These are phyloP conservation scores for Salvia splendens DNA, from an alignment of 257 asterid species.

Conservation along the genomic window DNA sequence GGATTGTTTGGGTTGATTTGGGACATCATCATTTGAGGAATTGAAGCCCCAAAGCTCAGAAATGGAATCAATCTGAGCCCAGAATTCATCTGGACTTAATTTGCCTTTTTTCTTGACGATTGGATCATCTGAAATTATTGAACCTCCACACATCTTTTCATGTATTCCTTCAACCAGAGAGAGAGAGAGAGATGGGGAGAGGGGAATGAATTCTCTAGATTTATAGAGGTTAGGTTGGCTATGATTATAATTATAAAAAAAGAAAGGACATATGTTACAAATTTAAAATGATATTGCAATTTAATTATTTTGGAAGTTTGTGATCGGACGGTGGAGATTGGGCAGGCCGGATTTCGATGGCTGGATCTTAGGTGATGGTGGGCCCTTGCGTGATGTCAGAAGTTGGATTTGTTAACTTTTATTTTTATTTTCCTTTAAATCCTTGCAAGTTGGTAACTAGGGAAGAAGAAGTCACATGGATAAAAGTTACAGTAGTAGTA, in stretches of 20 bases:
- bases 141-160: conserved; percentile 78
- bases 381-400: conserved; percentile 21
- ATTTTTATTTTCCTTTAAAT: too few species aligned
- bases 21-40: conserved; percentile 31
- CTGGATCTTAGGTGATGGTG: conserved; percentile 20
- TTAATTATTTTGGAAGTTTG: conserved; percentile 18
- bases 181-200: conserved; percentile 3
- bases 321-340: conserved; percentile 41
- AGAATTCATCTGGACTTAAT: conserved; percentile 49
- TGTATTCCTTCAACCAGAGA: conserved; percentile 8
- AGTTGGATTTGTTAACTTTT: conserved; percentile 15
- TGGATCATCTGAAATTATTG: conserved; percentile 71
- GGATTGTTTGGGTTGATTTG: conserved; percentile 27
- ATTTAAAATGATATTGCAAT: background rate
- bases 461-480: background rate
- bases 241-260: conserved; percentile 29
- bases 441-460: conserved; percentile 31
- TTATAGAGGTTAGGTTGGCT: conserved; percentile 22
- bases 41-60: conserved; percentile 67
- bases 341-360: conserved; percentile 8
- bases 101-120: conserved; percentile 49
- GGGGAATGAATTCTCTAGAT: conserved; percentile 21
- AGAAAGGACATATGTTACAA: too few species aligned
- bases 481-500: background rate
- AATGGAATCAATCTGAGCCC: conserved; percentile 68